Conservation (phyloP, 179 eudicot genomes). For the Dionaea muscipula region DNA sequence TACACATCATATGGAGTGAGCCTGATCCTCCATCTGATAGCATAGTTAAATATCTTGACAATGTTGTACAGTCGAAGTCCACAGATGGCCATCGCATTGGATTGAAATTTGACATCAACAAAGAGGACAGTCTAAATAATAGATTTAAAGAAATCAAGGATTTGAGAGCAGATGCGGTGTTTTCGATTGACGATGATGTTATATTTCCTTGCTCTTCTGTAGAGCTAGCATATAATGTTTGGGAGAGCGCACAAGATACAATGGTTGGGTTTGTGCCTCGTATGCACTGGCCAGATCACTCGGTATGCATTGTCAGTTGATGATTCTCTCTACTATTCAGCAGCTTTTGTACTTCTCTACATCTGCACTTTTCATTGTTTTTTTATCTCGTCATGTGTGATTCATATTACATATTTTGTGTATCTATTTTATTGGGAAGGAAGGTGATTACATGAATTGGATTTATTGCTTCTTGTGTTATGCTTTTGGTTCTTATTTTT, state of each 20-base stretch:
- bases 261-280: constrained; percentile 99
- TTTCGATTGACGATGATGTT: constrained; percentile 90
- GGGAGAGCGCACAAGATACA: constrained; percentile 83
- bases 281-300: constrained; percentile 44
- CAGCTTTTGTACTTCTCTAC: no score
- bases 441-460: no score
- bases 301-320: neutral
- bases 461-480: no score
- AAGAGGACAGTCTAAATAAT: constrained; percentile 86
- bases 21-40: constrained; percentile 71
- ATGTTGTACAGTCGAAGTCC: constrained; percentile 27
- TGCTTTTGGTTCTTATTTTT: no score
- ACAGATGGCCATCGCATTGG: constrained; percentile 40
- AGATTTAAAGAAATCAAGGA: constrained; percentile 75
- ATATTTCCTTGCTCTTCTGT: constrained; percentile 81
- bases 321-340: no score
- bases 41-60: constrained; percentile 40
- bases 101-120: constrained; percentile 65
- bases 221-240: constrained; percentile 71
- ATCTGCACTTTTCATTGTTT: no score
- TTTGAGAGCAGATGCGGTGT: constrained; percentile 65
- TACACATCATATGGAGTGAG: constrained; percentile 93
- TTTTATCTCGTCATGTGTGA: no score
- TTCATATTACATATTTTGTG: no score
- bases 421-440: no score